Conservation (phyloP, 2,329 filamentous ascomycete genomes). For the Aspergillus novofumigatus region DNA sequence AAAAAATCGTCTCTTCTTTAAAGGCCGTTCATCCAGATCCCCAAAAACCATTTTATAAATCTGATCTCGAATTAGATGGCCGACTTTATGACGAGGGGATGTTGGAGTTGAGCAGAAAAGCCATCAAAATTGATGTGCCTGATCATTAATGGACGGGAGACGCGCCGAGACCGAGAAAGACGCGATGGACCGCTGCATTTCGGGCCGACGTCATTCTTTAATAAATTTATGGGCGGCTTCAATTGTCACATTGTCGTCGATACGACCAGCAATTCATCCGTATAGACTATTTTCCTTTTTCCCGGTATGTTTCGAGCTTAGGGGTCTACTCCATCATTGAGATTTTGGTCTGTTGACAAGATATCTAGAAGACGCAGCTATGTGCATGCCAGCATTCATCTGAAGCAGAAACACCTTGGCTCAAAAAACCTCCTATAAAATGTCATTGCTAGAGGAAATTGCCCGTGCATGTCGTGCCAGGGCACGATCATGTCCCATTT, state of each 20-base stretch:
- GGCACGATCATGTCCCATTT: conserved; percentile 12
- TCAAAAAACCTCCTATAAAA: background rate
- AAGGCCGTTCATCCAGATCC: conserved; percentile 50
- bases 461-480: conserved; percentile 17
- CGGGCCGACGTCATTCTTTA: conserved; percentile 28
- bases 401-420: background rate
- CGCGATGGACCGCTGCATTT: conserved; percentile 2
- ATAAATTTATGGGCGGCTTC: background rate
- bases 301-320: background rate
- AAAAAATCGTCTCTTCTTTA: conserved; percentile 62
- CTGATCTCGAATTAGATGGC: background rate
- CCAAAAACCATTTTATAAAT: conserved; percentile 29
- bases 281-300: background rate
- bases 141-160: conserved; percentile 16
- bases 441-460: conserved; percentile 20
- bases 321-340: too few relatives aligned
- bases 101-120: background rate
- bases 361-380: background rate
- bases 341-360: background rate
- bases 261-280: background rate
- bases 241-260: background rate
- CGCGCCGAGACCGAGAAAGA: conserved; percentile 17
- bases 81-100: background rate
- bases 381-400: background rate
- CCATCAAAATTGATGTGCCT: background rate